These are phyloP conservation scores for Dipodascopsis uninucleata DNA, from an alignment of 805 yeast species.

Conservation along the genomic window DNA sequence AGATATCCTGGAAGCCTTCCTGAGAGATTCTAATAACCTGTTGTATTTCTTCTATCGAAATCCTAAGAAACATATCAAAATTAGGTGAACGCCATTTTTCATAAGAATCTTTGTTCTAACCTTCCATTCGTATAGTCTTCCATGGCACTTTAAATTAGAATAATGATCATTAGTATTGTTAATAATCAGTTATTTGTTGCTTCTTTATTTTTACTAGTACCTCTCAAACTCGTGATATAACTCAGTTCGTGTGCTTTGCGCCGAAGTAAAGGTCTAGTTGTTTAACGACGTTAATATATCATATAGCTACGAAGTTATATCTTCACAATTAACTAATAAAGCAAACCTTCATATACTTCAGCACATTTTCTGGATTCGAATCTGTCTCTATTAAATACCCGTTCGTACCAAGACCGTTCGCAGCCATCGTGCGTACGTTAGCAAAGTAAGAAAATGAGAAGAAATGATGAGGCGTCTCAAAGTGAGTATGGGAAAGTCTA, in stretches of 20 bases:
- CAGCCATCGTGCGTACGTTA: slow-evolving; percentile 11
- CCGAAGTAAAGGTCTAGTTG: slow-evolving; percentile 15
- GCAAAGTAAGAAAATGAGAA: no score
- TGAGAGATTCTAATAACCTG: slow-evolving; percentile 26
- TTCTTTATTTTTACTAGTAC: slow-evolving; percentile 4
- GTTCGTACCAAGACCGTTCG: slow-evolving; percentile 2
- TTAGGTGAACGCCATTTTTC: not conserved
- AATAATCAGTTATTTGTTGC: no score
- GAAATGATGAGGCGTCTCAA: no score
- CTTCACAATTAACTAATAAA: not conserved
- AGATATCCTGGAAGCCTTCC: slow-evolving; percentile 27
- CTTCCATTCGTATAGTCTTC: slow-evolving; percentile 22
- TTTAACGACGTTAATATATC: not conserved
- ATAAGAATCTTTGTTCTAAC: slow-evolving; percentile 1
- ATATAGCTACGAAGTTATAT: not conserved
- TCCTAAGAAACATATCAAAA: slow-evolving; percentile 4
- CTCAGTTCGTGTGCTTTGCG: slow-evolving; percentile 27
- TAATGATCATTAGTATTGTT: not conserved
- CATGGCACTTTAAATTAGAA: slow-evolving; percentile 10
- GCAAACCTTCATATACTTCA: slow-evolving; percentile 21
- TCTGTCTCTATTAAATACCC: slow-evolving; percentile 8
- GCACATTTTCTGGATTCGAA: slow-evolving; percentile 10
- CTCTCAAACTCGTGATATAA: slow-evolving; percentile 26
- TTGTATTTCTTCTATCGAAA: slow-evolving; percentile 16
- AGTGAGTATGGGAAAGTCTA: no score